Percentiles rank a stretch among this genome's conserved stretches.
Conservation (phyloP, 148 eudicot genomes). For the Nepenthes mirabilis region DNA sequence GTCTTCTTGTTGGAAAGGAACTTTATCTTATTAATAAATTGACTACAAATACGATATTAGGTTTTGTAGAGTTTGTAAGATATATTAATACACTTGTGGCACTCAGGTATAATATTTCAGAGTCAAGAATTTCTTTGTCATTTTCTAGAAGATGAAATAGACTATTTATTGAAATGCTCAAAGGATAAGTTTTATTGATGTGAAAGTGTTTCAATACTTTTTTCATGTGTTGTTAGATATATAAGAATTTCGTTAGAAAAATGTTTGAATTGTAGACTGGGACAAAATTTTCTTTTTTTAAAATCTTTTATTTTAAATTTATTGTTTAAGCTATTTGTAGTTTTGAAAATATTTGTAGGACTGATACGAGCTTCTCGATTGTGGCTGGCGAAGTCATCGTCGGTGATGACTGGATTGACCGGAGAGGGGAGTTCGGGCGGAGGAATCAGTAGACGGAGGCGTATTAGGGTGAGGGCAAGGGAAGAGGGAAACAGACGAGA, state of each 20-base stretch:
- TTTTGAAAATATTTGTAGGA: not conserved
- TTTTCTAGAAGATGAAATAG: not conserved
- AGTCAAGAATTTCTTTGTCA: not conserved
- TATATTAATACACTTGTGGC: not conserved
- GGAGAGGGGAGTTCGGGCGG: too few relatives aligned
- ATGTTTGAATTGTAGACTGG: not conserved
- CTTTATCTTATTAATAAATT: not conserved
- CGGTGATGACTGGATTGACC: too few relatives aligned
- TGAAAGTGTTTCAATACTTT: not conserved
- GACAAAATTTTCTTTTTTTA: not conserved
- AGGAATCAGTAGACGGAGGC: too few relatives aligned
- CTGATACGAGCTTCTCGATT: too few relatives aligned
- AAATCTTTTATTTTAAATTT: conserved; percentile 4
- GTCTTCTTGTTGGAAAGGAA: not conserved
- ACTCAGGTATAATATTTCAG: not conserved
- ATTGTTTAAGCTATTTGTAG: not conserved
- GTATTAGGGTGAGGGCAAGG: too few relatives aligned
- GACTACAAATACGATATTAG: not conserved
- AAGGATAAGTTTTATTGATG: not conserved
- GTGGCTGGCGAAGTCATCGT: too few relatives aligned
- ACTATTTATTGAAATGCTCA: not conserved
- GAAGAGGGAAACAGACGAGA: too few relatives aligned
- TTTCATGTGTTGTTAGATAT: not conserved
- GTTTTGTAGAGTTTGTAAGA: not conserved
- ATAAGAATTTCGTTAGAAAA: not conserved